These are phyloP conservation scores for Emydomyces testavorans DNA, from an alignment of 2,329 filamentous ascomycete species.

Conservation along the genomic window DNA sequence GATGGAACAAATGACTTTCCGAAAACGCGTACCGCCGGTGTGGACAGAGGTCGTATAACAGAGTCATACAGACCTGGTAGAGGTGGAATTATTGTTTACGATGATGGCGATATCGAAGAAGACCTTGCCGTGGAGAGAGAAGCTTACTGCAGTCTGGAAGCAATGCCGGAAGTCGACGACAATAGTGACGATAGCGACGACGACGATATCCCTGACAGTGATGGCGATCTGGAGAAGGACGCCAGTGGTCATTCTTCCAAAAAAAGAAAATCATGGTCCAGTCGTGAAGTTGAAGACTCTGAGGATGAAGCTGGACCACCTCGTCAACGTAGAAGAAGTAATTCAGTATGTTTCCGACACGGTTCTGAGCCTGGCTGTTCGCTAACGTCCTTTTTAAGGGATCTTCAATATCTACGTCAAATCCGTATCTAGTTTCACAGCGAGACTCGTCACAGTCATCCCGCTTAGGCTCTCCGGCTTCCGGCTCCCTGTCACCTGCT, in stretches of 20 bases:
- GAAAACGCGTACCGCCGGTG: constrained; percentile 49
- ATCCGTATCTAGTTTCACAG: constrained; percentile 30
- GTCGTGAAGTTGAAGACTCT: constrained; percentile 51
- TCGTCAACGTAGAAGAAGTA: constrained; percentile 69
- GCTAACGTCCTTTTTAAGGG: constrained; percentile 20
- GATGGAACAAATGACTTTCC: constrained; percentile 32
- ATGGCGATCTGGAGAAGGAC: constrained; percentile 45
- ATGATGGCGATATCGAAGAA: constrained; percentile 89
- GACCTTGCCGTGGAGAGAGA: constrained; percentile 62
- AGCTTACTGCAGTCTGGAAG: constrained; percentile 72
- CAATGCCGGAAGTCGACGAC: constrained; percentile 80
- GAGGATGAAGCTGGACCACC: constrained; percentile 61
- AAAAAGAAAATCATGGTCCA: constrained; percentile 69
- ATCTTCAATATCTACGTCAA: constrained; percentile 34
- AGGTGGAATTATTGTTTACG: constrained; percentile 86
- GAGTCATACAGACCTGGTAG: constrained; percentile 62
- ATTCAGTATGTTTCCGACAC: constrained; percentile 50
- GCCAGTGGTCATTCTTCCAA: constrained; percentile 32
- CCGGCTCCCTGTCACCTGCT: constrained; percentile 29
- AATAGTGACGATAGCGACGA: constrained; percentile 50
- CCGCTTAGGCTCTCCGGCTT: constrained; percentile 36
- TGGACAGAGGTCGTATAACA: constrained; percentile 61
- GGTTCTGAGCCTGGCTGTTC: neutral
- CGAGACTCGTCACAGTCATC: constrained; percentile 37
- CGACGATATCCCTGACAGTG: constrained; percentile 47